These are phyloP conservation scores for Xylaria sp. DNA, from an alignment of 2,329 filamentous ascomycete genomes.

Conservation along the genomic window DNA sequence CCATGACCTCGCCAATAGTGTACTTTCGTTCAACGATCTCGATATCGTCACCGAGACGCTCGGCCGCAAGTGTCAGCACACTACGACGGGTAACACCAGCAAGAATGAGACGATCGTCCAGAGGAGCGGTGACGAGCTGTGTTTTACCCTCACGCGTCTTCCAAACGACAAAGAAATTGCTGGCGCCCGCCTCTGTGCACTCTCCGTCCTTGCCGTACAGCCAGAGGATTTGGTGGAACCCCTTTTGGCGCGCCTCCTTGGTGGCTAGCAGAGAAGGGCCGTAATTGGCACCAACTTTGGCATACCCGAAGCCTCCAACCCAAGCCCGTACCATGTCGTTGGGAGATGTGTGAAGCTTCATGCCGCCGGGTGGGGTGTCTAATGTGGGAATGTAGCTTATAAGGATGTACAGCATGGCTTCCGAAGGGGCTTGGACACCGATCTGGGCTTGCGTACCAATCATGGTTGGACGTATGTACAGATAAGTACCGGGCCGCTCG, in stretches of 20 bases:
- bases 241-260: constrained; percentile 62
- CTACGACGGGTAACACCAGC: constrained; percentile 83
- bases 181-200: constrained; percentile 87
- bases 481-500: constrained; percentile 60
- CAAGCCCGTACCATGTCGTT: constrained; percentile 85
- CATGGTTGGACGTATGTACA: constrained; percentile 83
- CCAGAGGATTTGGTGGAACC: constrained; percentile 92
- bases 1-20: constrained; percentile 70
- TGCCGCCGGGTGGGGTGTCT: constrained; percentile 48
- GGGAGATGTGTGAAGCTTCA: constrained; percentile 72
- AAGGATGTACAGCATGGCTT: constrained; percentile 87
- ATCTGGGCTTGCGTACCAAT: constrained; percentile 78
- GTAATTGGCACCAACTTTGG: constrained; percentile 92
- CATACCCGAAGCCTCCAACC: constrained; percentile 88
- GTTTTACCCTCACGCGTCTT: constrained; percentile 55
- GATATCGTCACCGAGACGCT: constrained; percentile 53
- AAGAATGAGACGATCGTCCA: constrained; percentile 78
- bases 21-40: constrained; percentile 79
- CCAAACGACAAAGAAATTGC: constrained; percentile 89
- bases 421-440: constrained; percentile 71
- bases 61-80: constrained; percentile 65
- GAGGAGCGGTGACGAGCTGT: constrained; percentile 75
- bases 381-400: constrained; percentile 56
- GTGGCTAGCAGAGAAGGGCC: constrained; percentile 77
- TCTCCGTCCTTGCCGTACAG: constrained; percentile 71